Conservation (phyloP, 2,329 filamentous ascomycete species). For the Fusarium coffeatum region DNA sequence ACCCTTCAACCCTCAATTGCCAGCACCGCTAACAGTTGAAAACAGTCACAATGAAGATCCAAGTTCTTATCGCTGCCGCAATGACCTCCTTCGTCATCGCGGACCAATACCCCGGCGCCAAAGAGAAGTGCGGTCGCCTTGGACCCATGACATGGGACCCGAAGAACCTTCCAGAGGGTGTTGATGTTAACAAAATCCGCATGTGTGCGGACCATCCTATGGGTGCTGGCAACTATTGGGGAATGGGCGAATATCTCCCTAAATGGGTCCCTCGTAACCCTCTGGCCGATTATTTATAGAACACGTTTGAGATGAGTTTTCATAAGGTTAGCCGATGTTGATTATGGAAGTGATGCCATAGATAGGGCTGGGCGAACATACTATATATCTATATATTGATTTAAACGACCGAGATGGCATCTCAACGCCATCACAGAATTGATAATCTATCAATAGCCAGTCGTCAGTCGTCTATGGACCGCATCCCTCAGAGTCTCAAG, state of each 20-base stretch:
- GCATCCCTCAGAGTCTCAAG: constrained; percentile 61
- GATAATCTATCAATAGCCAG: constrained; percentile 15
- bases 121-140: constrained; percentile 28
- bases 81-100: constrained; percentile 5
- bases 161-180: constrained; percentile 8
- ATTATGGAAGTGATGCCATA: too few relatives aligned
- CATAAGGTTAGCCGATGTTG: too few relatives aligned
- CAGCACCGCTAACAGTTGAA: background rate
- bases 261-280: constrained; percentile 29
- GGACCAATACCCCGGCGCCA: constrained; percentile 10
- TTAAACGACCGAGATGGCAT: too few relatives aligned
- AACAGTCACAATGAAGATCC: constrained; percentile 10
- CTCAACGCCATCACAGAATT: too few relatives aligned
- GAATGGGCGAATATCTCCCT: constrained; percentile 25
- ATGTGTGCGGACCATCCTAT: constrained; percentile 28
- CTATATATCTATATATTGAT: too few relatives aligned
- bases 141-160: constrained; percentile 33
- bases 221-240: constrained; percentile 33
- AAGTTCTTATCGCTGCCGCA: background rate
- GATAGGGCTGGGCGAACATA: too few relatives aligned
- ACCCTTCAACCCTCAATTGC: rapidly evolving
- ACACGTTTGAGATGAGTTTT: too few relatives aligned
- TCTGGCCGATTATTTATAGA: constrained; percentile 5
- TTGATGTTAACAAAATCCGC: constrained; percentile 5
- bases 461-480: constrained; percentile 35